Evolutionary conservation across 78 protist species (phyloP).

Genomic region (Dictyostelium capitatum): DNA sequence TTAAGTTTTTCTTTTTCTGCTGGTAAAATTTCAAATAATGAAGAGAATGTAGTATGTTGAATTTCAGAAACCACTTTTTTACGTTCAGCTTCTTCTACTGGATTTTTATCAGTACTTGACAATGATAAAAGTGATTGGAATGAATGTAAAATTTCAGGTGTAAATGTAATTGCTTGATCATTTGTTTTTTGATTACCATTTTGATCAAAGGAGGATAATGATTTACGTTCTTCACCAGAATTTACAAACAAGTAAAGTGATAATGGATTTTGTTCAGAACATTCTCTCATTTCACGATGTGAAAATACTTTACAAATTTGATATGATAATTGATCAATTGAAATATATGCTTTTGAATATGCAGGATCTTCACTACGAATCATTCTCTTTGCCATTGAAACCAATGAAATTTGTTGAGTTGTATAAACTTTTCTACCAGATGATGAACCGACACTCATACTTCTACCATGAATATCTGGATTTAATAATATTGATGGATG

Average conservation of each 20-base stretch:
- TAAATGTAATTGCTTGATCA: conserved; percentile 71
- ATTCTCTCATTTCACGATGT: conserved; percentile 81
- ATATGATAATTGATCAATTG: conserved; percentile 58
- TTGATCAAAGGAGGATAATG: conserved; percentile 26
- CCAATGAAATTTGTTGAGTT: conserved; percentile 55
- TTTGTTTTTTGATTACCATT: conserved; percentile 14
- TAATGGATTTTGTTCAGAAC: conserved; percentile 78
- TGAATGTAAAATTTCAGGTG: conserved; percentile 48
- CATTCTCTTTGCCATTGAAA: conserved; percentile 77
- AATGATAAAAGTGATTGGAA: conserved; percentile 32
- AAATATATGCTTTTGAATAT: conserved; percentile 64
- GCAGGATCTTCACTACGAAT: conserved; percentile 72
- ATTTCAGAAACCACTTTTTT: conserved; percentile 67
- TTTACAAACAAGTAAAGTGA: conserved; percentile 72
- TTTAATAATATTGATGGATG: not conserved
- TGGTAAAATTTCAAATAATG: conserved; percentile 79
- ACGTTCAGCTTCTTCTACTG: conserved; percentile 51
- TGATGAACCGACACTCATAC: conserved; percentile 66
- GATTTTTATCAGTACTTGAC: not conserved
- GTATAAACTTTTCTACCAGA: conserved; percentile 41
- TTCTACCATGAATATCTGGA: conserved; percentile 43
- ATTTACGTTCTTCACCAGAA: conserved; percentile 33
- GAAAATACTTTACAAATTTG: conserved; percentile 76
- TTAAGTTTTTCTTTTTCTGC: conserved; percentile 14
- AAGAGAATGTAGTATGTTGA: conserved; percentile 67